Percentiles rank a stretch among this genome's conserved stretches.
These are phyloP conservation scores for Lodderomyces theae DNA, from an alignment of 1,139 yeast species.

Conservation along the genomic window DNA sequence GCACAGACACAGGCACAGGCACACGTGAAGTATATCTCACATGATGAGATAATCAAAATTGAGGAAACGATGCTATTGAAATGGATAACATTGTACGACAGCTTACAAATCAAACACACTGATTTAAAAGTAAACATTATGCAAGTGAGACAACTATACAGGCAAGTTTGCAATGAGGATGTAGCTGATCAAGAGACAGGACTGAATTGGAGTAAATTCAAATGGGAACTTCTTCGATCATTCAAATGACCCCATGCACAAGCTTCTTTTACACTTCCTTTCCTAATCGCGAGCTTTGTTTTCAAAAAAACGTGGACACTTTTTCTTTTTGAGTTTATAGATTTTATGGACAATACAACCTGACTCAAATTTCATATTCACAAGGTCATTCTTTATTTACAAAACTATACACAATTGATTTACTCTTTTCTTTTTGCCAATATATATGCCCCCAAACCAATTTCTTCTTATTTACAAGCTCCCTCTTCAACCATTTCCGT, in stretches of 20 bases:
- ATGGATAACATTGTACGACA: constrained; percentile 31
- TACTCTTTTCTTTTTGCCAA: too few relatives aligned
- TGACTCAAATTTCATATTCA: too few relatives aligned
- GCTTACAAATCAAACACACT: constrained; percentile 18
- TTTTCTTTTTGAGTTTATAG: neutral
- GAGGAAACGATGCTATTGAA: constrained; percentile 27
- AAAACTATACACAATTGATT: neutral
- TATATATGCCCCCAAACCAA: neutral
- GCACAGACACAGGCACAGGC: neutral
- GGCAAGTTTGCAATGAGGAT: constrained; percentile 4
- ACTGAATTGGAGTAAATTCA: constrained; percentile 16
- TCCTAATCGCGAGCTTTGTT: too few relatives aligned
- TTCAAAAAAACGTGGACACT: too few relatives aligned
- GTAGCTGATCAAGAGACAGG: constrained; percentile 2
- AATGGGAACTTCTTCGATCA: constrained; percentile 16
- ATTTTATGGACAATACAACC: too few relatives aligned
- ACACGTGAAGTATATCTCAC: constrained; percentile 4
- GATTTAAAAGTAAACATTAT: constrained; percentile 21
- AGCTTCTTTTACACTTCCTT: neutral
- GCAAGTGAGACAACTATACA: constrained; percentile 18
- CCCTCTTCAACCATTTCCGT: neutral
- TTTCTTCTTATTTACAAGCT: neutral
- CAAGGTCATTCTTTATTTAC: neutral
- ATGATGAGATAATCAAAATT: constrained; percentile 12
- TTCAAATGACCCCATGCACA: constrained; percentile 8